phyloP scores from a whole-genome alignment of 1,284 basidiomycete species.

The Rhizopogon parksii region DNA sequence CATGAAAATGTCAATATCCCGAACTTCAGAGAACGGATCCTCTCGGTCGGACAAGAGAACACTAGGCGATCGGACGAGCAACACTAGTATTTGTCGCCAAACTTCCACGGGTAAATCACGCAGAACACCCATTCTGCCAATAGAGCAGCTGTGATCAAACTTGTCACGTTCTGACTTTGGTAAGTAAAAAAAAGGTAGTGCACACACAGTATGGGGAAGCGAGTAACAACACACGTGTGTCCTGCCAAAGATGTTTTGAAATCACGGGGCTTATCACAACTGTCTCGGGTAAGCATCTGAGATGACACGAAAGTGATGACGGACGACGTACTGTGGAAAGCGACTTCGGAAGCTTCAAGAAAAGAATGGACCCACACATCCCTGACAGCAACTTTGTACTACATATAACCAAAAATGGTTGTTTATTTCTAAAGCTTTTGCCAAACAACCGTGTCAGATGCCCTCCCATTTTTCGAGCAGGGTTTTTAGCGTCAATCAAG shows the following conservation, averaged over 20 bases:
- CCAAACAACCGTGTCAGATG: background rate
- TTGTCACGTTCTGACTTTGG: background rate
- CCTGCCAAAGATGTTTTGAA: no score
- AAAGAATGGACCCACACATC: conserved; percentile 17
- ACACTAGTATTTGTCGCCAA: conserved; percentile 26
- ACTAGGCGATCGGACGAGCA: conserved; percentile 20
- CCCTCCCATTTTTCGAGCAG: background rate
- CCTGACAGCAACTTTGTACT: conserved; percentile 19
- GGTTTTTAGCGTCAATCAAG: background rate
- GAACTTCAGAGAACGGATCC: conserved; percentile 26
- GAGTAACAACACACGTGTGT: conserved; percentile 4
- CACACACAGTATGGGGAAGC: background rate
- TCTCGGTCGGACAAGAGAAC: conserved; percentile 18
- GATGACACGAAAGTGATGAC: background rate
- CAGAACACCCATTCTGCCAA: conserved; percentile 11
- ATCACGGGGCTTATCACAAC: background rate
- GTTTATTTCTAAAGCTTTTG: conserved; percentile 2
- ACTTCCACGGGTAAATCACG: conserved; percentile 25
- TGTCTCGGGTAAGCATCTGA: background rate
- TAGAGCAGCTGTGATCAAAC: background rate
- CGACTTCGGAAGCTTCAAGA: background rate
- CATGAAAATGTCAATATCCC: conserved; percentile 16
- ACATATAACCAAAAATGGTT: background rate
- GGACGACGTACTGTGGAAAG: background rate
- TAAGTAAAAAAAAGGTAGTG: background rate